Percentiles rank a stretch among this genome's conserved stretches.
Conservation (phyloP, 306 rosid genomes). For the Cucurbita pepo region DNA sequence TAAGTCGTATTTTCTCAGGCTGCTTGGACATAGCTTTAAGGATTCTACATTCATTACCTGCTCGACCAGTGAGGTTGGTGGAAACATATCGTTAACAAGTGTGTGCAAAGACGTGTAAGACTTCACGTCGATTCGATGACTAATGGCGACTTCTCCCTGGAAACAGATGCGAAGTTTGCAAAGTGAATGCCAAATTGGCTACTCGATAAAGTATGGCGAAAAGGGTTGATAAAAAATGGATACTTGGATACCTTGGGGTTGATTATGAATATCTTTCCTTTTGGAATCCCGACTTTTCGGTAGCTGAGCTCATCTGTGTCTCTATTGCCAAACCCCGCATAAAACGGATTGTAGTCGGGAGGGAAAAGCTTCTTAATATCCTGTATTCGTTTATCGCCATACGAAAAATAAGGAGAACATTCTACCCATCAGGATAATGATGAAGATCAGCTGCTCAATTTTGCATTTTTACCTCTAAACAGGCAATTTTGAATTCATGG, state of each 20-base stretch:
- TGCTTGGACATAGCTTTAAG: neutral
- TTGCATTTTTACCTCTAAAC: slow-evolving; percentile 59
- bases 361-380: slow-evolving; percentile 86
- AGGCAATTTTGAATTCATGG: slow-evolving; percentile 94
- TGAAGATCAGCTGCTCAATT: neutral
- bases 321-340: slow-evolving; percentile 92
- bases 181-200: neutral
- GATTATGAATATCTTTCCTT: slow-evolving; percentile 89
- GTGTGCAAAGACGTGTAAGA: slow-evolving; percentile 93
- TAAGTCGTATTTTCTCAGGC: neutral
- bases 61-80: slow-evolving; percentile 79
- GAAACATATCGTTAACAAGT: slow-evolving; percentile 95
- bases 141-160: slow-evolving; percentile 95
- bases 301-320: slow-evolving; percentile 97
- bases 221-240: neutral
- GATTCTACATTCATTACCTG: slow-evolving; percentile 33
- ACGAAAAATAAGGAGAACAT: neutral
- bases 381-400: slow-evolving; percentile 18
- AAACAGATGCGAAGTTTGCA: neutral
- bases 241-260: slow-evolving; percentile 65
- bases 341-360: slow-evolving; percentile 84
- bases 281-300: slow-evolving; percentile 88
- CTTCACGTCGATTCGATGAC: slow-evolving; percentile 70
- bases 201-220: neutral
- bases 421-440: neutral